A percentile compares a stretch with the other conserved stretches of the same genome.
Conservation (phyloP, 1,139 yeast genomes). For the Lodderomyces jiufengensis region DNA sequence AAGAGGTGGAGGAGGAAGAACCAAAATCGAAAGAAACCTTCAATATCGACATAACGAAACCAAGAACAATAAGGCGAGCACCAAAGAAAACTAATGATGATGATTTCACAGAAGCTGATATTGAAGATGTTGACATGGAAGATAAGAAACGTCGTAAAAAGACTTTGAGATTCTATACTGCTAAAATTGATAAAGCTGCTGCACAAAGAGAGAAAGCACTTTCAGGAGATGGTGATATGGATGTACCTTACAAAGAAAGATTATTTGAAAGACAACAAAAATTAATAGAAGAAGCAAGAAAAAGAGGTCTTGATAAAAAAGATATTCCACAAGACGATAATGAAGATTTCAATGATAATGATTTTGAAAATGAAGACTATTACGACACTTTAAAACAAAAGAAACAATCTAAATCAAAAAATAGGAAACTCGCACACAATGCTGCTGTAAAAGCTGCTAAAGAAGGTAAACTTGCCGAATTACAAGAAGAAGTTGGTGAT, state of each 20-base stretch:
- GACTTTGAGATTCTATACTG: conserved; percentile 90
- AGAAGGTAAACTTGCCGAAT: conserved; percentile 76
- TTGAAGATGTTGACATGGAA: conserved; percentile 74
- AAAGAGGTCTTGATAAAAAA: conserved; percentile 63
- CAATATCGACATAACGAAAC: conserved; percentile 47
- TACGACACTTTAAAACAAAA: conserved; percentile 49
- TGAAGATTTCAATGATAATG: conserved; percentile 38
- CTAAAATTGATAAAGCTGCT: conserved; percentile 86
- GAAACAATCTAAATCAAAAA: conserved; percentile 45
- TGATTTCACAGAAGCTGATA: conserved; percentile 66
- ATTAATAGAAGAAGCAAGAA: conserved; percentile 80
- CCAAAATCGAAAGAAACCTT: conserved; percentile 13
- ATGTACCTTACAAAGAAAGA: conserved; percentile 90
- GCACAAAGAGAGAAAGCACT: conserved; percentile 51
- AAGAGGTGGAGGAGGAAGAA: conserved; percentile 16
- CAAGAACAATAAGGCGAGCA: conserved; percentile 42
- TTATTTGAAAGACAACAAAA: conserved; percentile 85
- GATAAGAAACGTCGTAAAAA: conserved; percentile 81
- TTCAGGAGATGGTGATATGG: conserved; percentile 93
- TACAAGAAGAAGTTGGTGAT: conserved; percentile 61
- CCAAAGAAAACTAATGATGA: conserved; percentile 21
- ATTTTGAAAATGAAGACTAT: conserved; percentile 47
- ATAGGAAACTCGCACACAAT: conserved; percentile 63
- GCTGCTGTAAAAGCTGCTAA: conserved; percentile 76
- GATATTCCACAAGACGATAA: conserved; percentile 31